phyloP scores from a whole-genome alignment of 1,284 basidiomycete species.

The Ustilago lituana region DNA sequence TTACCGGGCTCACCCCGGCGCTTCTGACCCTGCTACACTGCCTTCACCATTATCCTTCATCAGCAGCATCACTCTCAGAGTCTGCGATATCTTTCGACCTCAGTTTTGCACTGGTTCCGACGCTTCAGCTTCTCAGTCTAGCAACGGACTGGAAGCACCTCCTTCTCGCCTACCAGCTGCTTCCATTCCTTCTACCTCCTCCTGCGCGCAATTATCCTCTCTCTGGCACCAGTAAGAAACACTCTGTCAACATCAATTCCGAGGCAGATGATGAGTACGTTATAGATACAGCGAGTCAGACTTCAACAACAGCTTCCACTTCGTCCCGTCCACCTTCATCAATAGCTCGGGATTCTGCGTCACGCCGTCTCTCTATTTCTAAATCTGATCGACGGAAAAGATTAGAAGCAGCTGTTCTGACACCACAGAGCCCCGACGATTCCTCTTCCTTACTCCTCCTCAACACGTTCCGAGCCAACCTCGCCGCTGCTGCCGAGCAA shows the following conservation, averaged over 20 bases:
- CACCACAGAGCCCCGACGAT: conserved; percentile 3
- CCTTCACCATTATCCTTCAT: conserved; percentile 26
- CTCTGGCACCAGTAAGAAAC: too few relatives aligned
- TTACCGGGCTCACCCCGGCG: conserved; percentile 13
- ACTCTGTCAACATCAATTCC: too few relatives aligned
- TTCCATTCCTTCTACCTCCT: conserved; percentile 12
- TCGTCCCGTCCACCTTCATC: conserved; percentile 9
- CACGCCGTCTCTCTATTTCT: background rate
- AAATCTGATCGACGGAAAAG: background rate
- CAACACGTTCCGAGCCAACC: conserved; percentile 38
- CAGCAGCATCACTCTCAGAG: background rate
- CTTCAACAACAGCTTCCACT: conserved; percentile 6
- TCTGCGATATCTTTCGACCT: conserved; percentile 5
- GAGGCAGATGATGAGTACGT: background rate
- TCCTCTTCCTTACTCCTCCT: conserved; percentile 40
- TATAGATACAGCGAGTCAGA: background rate
- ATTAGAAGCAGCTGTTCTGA: background rate
- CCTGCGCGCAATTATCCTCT: background rate
- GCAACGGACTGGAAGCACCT: conserved; percentile 38
- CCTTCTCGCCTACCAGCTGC: conserved; percentile 32
- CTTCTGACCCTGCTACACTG: conserved; percentile 44
- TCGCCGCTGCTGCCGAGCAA: conserved; percentile 13
- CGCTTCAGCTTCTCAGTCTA: conserved; percentile 37
- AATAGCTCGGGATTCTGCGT: background rate
- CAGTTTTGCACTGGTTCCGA: conserved; percentile 42